Evolutionary conservation across 805 yeast genomes (phyloP).

Genomic region (Yarrowia sp.): DNA sequence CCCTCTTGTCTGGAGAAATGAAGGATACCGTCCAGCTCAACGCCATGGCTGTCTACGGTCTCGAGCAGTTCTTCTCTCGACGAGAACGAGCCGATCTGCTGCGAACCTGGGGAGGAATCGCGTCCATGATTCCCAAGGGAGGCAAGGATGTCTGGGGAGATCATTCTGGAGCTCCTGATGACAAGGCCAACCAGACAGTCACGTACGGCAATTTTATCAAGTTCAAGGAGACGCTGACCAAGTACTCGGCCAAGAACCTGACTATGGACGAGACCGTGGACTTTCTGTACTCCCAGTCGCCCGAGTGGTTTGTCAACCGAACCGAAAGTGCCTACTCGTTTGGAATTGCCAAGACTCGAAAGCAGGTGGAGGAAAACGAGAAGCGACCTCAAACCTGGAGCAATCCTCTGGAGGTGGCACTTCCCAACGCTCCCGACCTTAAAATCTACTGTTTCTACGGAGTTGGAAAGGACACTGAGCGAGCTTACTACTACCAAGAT

Average conservation of each 20-base stretch:
- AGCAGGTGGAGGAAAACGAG: conserved; percentile 70
- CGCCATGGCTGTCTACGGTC: conserved; percentile 89
- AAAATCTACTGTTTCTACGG: conserved; percentile 91
- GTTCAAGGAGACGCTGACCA: conserved; percentile 59
- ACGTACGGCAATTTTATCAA: conserved; percentile 78
- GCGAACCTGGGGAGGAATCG: conserved; percentile 89
- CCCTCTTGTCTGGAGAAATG: conserved; percentile 96
- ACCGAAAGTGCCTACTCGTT: conserved; percentile 74
- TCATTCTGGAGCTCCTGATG: conserved; percentile 72
- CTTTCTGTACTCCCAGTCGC: conserved; percentile 66
- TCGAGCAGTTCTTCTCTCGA: conserved; percentile 91
- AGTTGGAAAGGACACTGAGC: conserved; percentile 94
- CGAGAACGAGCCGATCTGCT: conserved; percentile 86
- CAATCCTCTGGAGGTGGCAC: conserved; percentile 90
- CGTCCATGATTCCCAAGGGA: conserved; percentile 96
- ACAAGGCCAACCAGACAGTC: conserved; percentile 51
- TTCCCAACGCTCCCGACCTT: conserved; percentile 94
- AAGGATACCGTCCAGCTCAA: conserved; percentile 95
- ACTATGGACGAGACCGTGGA: conserved; percentile 75
- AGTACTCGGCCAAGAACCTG: conserved; percentile 58
- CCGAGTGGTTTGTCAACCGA: conserved; percentile 75
- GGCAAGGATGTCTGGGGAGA: conserved; percentile 92
- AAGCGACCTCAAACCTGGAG: conserved; percentile 82
- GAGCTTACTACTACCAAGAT: conserved; percentile 86
- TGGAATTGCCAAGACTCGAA: conserved; percentile 69